A percentile compares a stretch with the other conserved stretches of the same genome.
Evolutionary conservation across 2,329 filamentous ascomycete species (phyloP).

Genomic region (Aschersonia sp.): DNA sequence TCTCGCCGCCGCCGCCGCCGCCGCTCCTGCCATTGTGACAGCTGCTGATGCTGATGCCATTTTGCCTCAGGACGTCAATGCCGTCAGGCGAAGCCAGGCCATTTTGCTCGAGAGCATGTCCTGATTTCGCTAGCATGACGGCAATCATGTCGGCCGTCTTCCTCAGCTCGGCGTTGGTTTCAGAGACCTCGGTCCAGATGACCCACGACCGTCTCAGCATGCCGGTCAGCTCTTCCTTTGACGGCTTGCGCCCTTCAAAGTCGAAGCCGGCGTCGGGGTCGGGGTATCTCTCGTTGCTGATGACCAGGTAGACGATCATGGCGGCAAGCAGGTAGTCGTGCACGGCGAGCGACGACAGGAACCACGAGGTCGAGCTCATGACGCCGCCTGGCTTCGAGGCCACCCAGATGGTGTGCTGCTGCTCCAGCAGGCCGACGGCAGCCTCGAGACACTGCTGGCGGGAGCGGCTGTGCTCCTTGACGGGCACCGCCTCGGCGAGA

Average conservation of each 20-base stretch:
- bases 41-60: background rate
- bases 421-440: slow-evolving; percentile 30
- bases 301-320: slow-evolving; percentile 42
- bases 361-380: slow-evolving; percentile 38
- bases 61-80: background rate
- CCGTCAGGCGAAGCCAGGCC: background rate
- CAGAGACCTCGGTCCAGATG: slow-evolving; percentile 28
- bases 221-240: slow-evolving; percentile 23
- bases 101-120: slow-evolving; percentile 12
- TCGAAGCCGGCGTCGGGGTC: slow-evolving; percentile 18
- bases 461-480: slow-evolving; percentile 35
- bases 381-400: slow-evolving; percentile 37
- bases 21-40: too few species aligned
- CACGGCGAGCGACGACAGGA: slow-evolving; percentile 39
- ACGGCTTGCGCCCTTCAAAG: slow-evolving; percentile 15
- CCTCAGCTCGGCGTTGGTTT: slow-evolving; percentile 21
- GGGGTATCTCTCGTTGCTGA: slow-evolving; percentile 26
- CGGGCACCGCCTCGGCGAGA: slow-evolving; percentile 25
- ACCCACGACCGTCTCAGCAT: slow-evolving; percentile 25
- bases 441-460: slow-evolving; percentile 33
- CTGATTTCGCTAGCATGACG: slow-evolving; percentile 29
- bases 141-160: slow-evolving; percentile 31
- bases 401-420: slow-evolving; percentile 31
- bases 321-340: slow-evolving; percentile 48
- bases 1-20: too few species aligned